phyloP scores from a whole-genome alignment of 192 early-diverging fungal species.

The Rhizoclosmatium globosum region DNA sequence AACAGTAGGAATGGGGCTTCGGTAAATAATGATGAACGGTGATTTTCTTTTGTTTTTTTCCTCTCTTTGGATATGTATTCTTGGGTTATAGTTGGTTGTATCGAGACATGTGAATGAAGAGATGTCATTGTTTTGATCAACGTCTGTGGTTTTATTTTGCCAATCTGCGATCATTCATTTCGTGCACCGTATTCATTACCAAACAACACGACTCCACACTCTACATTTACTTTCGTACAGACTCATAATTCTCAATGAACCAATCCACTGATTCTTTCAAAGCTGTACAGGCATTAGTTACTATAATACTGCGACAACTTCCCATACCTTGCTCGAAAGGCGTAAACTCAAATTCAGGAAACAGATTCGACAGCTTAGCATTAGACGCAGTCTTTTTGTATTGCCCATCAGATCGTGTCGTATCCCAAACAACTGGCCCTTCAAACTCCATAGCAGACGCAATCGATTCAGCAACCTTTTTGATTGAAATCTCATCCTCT shows the following conservation, averaged over 20 bases:
- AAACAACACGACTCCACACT: not conserved
- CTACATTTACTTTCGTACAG: conserved; percentile 14
- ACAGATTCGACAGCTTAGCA: conserved; percentile 69
- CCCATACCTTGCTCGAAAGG: conserved; percentile 71
- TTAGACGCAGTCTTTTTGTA: conserved; percentile 89
- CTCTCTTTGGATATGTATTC: not conserved
- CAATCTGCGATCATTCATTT: too few species aligned
- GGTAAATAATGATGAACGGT: not conserved
- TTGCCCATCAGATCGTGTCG: conserved; percentile 78
- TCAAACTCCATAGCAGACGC: conserved; percentile 72
- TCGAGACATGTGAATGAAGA: too few species aligned
- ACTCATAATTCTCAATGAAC: conserved; percentile 70
- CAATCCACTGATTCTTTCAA: conserved; percentile 75
- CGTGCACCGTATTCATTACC: too few species aligned
- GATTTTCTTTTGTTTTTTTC: not conserved
- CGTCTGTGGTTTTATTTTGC: too few species aligned
- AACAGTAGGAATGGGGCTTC: not conserved
- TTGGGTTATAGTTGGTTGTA: too few species aligned
- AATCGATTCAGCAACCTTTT: conserved; percentile 78
- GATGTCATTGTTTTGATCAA: too few species aligned
- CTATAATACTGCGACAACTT: not conserved
- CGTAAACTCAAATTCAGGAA: conserved; percentile 83
- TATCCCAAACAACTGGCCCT: conserved; percentile 73
- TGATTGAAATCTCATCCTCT: conserved; percentile 80
- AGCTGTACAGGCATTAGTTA: conserved; percentile 39